Base-by-base conservation (phyloP, 2,329 filamentous ascomycete genomes). In the Aspergillus udagawae region DNA sequence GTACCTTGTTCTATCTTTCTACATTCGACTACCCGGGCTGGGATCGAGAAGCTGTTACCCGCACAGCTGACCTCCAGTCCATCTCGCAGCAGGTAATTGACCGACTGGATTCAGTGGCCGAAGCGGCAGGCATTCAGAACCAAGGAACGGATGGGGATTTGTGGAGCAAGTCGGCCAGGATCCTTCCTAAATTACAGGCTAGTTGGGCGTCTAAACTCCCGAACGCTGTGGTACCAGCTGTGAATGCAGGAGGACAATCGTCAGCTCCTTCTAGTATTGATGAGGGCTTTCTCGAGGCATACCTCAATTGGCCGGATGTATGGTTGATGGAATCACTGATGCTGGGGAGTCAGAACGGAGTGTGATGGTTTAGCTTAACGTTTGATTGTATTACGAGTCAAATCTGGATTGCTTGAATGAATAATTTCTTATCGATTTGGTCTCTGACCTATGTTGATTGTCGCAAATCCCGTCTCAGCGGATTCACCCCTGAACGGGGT, bases 1-100 rank as follows among this genome's bases (percentile, higher is more conserved):
- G 76, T 7, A 64, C 70, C 2, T 63, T 79, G 6, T 78, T 77
- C 60, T 67, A 70, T 6, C 72, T 80, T 23, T 73, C 73, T 2
- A 73, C 70, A 0, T 66, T 73, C 3, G 75, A 79, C 7, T 72
- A 75, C 49, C 73, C 74, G 1, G 72, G 67, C 5, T 80, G 77
- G 77, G 76, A 80, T 55, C 74, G 71, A 53, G 68, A 71, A 3
- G 57, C 71, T 1, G 67, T 78, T 5, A 69, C 69, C 14, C 65
- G 65, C 23, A 75, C 71, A 1, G 73, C 66, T 4, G 72, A 79
- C 49, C 62, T 78, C 0, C 63, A 76, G 2, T 53, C 58, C 6
- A 61, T 76, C n/a, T 58, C 77, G 4, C 72, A 77, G 44, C 67
- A 60, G 20, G 29, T 68, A 4, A 49, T 58, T n/a, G 38, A 45